Conservation (phyloP, 1,284 basidiomycete genomes). For the Ceratobasidium sp. region DNA sequence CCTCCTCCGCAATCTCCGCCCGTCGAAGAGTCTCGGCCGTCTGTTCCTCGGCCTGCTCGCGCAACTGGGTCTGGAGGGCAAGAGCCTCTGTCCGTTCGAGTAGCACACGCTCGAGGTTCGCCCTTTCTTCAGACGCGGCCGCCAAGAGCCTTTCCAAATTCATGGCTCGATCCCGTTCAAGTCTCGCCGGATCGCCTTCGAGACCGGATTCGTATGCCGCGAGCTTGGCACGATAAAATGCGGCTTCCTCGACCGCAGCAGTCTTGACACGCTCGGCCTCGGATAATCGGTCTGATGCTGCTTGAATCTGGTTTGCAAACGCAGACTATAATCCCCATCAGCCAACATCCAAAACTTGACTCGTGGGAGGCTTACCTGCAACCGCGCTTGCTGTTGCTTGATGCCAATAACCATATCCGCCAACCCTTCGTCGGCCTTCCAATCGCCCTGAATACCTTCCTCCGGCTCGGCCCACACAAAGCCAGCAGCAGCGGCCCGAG, state of each 20-base stretch:
- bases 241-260: conserved; percentile 91
- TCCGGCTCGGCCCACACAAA: conserved; percentile 74
- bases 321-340: conserved; percentile 57
- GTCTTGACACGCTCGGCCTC: conserved; percentile 82
- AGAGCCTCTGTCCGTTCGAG: conserved; percentile 77
- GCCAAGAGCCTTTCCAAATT: conserved; percentile 85
- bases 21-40: conserved; percentile 84
- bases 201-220: conserved; percentile 81
- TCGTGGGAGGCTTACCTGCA: conserved; percentile 71
- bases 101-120: conserved; percentile 72
- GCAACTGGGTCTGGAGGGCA: conserved; percentile 76
- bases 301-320: conserved; percentile 76
- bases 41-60: conserved; percentile 80
- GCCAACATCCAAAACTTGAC: background rate
- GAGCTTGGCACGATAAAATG: conserved; percentile 95
- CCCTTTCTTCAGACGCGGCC: conserved; percentile 69
- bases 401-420: conserved; percentile 80
- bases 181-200: conserved; percentile 67
- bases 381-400: conserved; percentile 87
- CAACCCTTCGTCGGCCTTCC: conserved; percentile 53
- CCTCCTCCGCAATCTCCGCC: conserved; percentile 83
- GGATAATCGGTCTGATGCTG: conserved; percentile 77
- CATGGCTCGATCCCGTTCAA: conserved; percentile 81
- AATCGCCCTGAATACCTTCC: conserved; percentile 51
- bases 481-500: conserved; percentile 80